Evolutionary conservation across 2,329 filamentous ascomycete species (phyloP).

Genomic region (Hymenoscyphus linearis): DNA sequence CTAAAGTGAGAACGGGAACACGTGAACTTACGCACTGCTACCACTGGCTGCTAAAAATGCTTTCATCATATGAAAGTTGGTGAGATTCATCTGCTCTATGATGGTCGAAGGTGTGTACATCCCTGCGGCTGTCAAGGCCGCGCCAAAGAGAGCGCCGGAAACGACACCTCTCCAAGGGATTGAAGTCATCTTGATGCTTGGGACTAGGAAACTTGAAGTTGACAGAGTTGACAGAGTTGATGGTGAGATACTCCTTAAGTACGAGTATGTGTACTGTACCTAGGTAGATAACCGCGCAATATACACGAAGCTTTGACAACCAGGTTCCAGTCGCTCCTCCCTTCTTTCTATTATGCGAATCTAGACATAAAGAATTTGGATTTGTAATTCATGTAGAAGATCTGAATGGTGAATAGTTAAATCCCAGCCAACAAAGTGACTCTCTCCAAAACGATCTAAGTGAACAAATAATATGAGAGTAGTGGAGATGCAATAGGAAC

Average conservation of each 20-base stretch:
- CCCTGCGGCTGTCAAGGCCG: slow-evolving; percentile 53
- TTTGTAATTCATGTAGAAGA: neutral
- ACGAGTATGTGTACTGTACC: too few species aligned
- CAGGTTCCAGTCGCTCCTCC: neutral
- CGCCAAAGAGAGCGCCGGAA: slow-evolving; percentile 55
- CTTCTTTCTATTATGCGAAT: neutral
- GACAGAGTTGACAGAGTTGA: neutral
- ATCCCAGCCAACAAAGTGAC: neutral
- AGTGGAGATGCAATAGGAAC: neutral
- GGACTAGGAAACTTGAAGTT: neutral
- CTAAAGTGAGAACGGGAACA: neutral
- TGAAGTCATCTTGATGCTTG: neutral
- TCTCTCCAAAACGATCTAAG: neutral
- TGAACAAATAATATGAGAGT: neutral
- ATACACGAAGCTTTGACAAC: neutral
- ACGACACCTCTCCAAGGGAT: slow-evolving; percentile 1
- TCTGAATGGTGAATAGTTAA: neutral
- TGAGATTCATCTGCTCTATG: slow-evolving; percentile 52
- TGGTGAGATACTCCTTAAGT: neutral
- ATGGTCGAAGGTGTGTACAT: slow-evolving; percentile 57
- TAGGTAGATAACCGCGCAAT: too few species aligned
- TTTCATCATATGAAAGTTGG: slow-evolving; percentile 62
- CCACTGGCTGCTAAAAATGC: slow-evolving; percentile 58
- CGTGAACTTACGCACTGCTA: slow-evolving; percentile 49
- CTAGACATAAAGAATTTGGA: neutral